A percentile compares a stretch with the other conserved stretches of the same genome.
These are phyloP conservation scores for Lentinula raphanica DNA, from an alignment of 768 basidiomycete genomes.

Conservation along the genomic window DNA sequence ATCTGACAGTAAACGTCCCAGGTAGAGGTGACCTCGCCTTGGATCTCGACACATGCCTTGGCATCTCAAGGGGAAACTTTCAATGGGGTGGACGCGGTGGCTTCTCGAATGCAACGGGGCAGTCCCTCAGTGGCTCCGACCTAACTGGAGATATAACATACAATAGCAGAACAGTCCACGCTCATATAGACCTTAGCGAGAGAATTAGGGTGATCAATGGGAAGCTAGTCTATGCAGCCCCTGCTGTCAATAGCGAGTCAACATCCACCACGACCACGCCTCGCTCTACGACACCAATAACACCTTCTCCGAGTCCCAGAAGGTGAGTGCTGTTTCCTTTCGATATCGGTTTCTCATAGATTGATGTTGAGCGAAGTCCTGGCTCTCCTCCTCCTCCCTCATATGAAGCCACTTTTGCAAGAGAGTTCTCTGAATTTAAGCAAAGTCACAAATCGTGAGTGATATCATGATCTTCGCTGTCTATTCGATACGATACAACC, in stretches of 20 bases:
- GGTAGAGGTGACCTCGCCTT: background rate
- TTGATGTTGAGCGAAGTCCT: background rate
- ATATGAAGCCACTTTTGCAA: background rate
- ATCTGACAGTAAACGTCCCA: background rate
- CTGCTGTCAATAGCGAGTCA: background rate
- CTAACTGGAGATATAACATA: background rate
- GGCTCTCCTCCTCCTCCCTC: background rate
- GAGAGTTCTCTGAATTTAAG: background rate
- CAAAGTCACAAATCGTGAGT: background rate
- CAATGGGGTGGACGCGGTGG: background rate
- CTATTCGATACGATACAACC: background rate
- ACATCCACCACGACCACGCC: background rate
- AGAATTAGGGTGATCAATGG: background rate
- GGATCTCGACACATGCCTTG: background rate
- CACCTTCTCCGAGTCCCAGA: background rate
- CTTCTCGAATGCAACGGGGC: background rate
- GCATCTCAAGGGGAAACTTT: background rate
- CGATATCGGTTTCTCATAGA: background rate
- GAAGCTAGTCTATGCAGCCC: background rate
- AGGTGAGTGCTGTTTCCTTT: background rate
- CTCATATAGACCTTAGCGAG: background rate
- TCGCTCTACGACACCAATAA: background rate
- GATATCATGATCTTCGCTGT: background rate
- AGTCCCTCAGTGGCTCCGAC: background rate
- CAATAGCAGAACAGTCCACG: background rate